Base-by-base conservation (phyloP, 352 stramenopile genomes). In the Globisporangium cederbergense region DNA sequence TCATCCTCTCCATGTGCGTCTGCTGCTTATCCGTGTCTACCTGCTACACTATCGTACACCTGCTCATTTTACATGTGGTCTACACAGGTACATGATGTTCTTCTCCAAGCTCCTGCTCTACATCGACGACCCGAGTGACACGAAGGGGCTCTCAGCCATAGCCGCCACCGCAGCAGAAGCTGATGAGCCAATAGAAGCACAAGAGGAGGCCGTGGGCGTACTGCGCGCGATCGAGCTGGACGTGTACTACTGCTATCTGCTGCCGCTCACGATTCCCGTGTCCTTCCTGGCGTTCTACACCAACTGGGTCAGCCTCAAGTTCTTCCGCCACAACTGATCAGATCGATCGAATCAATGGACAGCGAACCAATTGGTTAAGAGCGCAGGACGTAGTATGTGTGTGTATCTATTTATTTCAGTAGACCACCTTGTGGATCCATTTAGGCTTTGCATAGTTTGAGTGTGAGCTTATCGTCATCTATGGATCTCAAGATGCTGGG, bases 261-360 rank as follows among this genome's bases (percentile, higher is more conserved):
- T 92, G 30, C 83, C 85, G 47, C 77, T 91, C 25, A 94, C 85
- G 59, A 86, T 94, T 53, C 83, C 85, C 28, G 79, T 90, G 51
- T 80, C 81, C 30, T 85, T 94, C 57, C 68, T 94, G 53, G 78
- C 81, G 38, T 91, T 81, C 73, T 92, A 92, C 67, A 70, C 79
- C 54, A 91, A 91, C 59, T 94, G 85, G 85, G 83, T 91, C 65
- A 89, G 85, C 65, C 79, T 91, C 73, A 93, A 93, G 72, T 93
- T 91, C 73, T 93, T 93, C 69, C 83, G 83, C 20, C 83, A 93
- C 68, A 93, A 91, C 43, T 91, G 77, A 70, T 3, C 4, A 9
- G n/a, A 25, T 34, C 3, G 9, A 14, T 52, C 13, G n/a, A 52
- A 32, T 53, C 32, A 7, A 36, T 36, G 0, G 36, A 42, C 3